Evolutionary conservation across 164 flowering plant genomes (phyloP).

Genomic region (Berberis vulgaris): DNA sequence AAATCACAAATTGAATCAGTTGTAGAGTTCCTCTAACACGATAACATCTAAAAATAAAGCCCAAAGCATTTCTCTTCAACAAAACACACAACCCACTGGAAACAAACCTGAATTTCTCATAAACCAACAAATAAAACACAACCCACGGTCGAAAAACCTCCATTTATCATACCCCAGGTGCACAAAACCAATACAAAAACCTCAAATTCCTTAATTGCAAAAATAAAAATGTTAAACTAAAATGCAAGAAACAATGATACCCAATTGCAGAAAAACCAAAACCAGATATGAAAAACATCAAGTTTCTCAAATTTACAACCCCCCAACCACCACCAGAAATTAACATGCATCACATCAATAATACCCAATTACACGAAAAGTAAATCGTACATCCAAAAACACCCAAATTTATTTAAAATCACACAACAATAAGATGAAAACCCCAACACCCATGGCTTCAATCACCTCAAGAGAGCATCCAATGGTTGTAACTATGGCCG

Average conservation of each 20-base stretch:
- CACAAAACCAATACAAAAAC: background rate
- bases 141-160: background rate
- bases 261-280: background rate
- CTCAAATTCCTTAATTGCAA: background rate
- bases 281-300: background rate
- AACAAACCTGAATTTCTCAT: conserved; percentile 1
- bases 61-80: no score
- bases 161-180: conserved; percentile 9
- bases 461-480: conserved; percentile 94
- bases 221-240: background rate
- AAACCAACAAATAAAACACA: background rate
- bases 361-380: no score
- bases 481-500: conserved; percentile 75
- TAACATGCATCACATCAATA: background rate
- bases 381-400: no score
- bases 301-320: background rate
- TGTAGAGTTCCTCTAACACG: no score
- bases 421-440: background rate
- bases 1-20: background rate
- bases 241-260: background rate
- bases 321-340: background rate
- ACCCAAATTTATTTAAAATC: background rate
- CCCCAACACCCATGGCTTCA: conserved; percentile 37
- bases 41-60: no score
- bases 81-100: background rate